A percentile compares a stretch with the other conserved stretches of the same genome.
Conservation (phyloP, 176 grass and related monocot genomes). For the maize (Zea mays) region Zm-B73-REFERENCE-NAM-5.0 NC_050097.1:20886001-20886500, state of each 20-base stretch:
- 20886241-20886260: slow-evolving; percentile 32
- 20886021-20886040: not conserved
- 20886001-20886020: not conserved
- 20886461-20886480: slow-evolving; percentile 81
- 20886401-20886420: slow-evolving; percentile 95
- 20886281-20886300: not conserved
- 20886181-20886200: slow-evolving; percentile 82
- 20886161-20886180: slow-evolving; percentile 55
- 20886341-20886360: slow-evolving; percentile 63
- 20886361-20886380: slow-evolving; percentile 53
- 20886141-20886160: slow-evolving; percentile 93
- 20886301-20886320: not conserved
- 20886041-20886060: not conserved
- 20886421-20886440: slow-evolving; percentile 85
- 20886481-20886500: slow-evolving; percentile 43
- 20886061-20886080: slow-evolving; percentile 30
- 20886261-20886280: not conserved
- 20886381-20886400: slow-evolving; percentile 79
- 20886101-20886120: slow-evolving; percentile 52
- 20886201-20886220: slow-evolving; percentile 95
- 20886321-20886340: not conserved
- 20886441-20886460: slow-evolving; percentile 85
- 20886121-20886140: slow-evolving; percentile 74
- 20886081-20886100: slow-evolving; percentile 16
- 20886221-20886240: slow-evolving; percentile 89